These are phyloP conservation scores for Umbilicus rupestris DNA, from an alignment of 164 flowering plant genomes.

Conservation along the genomic window DNA sequence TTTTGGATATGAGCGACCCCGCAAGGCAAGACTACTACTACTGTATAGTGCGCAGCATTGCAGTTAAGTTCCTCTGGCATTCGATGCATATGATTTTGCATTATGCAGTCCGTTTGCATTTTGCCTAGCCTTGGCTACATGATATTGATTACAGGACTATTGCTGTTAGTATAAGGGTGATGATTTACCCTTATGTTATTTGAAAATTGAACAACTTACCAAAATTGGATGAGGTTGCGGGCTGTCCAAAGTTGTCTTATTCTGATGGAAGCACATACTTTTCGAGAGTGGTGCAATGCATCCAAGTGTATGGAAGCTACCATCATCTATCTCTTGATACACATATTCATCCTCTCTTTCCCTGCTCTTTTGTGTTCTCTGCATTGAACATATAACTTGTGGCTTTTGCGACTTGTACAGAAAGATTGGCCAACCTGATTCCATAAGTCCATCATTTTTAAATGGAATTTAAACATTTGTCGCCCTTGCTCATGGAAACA, in stretches of 20 bases:
- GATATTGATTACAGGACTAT: background rate
- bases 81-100: background rate
- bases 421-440: background rate
- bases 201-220: background rate
- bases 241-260: background rate
- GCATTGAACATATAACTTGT: too few relatives aligned
- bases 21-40: slow-evolving; percentile 18
- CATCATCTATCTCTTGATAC: too few relatives aligned
- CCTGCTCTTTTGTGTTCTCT: too few relatives aligned
- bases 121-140: background rate
- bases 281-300: too few relatives aligned
- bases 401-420: background rate
- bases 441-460: background rate
- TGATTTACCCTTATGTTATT: background rate
- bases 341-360: too few relatives aligned
- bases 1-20: slow-evolving; percentile 31
- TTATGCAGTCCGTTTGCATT: background rate
- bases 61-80: slow-evolving; percentile 20
- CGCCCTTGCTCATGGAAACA: background rate
- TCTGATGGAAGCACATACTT: background rate
- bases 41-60: slow-evolving; percentile 22
- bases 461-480: too few relatives aligned
- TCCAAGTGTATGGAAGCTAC: too few relatives aligned
- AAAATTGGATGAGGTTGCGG: background rate
- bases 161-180: background rate